Conservation (phyloP, 176 grass and related monocot genomes). For the Phoenix roebelenii region DNA sequence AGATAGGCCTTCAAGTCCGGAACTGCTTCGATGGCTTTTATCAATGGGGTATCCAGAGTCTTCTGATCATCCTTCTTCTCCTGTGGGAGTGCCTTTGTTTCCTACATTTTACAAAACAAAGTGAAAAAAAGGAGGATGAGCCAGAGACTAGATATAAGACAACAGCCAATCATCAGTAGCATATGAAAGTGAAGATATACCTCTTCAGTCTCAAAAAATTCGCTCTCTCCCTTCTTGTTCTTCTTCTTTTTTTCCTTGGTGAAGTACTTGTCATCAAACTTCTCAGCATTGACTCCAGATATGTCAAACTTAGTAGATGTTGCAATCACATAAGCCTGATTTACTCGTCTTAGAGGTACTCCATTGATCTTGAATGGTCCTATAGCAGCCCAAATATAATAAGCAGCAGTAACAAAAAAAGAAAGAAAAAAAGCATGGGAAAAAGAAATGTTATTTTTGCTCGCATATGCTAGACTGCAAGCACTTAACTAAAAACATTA, state of each 20-base stretch:
- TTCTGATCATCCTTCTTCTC: too few relatives aligned
- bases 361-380: conserved; percentile 15
- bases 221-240: background rate
- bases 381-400: background rate
- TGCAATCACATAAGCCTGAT: conserved; percentile 10
- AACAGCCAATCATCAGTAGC: too few relatives aligned
- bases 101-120: too few relatives aligned
- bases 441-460: too few relatives aligned
- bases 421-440: background rate
- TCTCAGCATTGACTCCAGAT: conserved; percentile 5
- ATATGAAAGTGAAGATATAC: background rate
- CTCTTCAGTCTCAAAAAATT: conserved; percentile 12
- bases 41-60: too few relatives aligned
- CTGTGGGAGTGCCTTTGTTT: too few relatives aligned
- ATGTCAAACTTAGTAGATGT: conserved; percentile 2
- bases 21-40: too few relatives aligned
- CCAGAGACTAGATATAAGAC: too few relatives aligned
- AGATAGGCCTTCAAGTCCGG: too few relatives aligned
- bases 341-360: conserved; percentile 11
- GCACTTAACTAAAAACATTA: too few relatives aligned
- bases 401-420: background rate
- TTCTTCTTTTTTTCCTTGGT: conserved; percentile 10
- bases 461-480: too few relatives aligned
- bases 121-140: too few relatives aligned
- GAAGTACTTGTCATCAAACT: conserved; percentile 15